phyloP scores from a whole-genome alignment of 2,329 filamentous ascomycete genomes.

The Pseudonectria buxi region DNA sequence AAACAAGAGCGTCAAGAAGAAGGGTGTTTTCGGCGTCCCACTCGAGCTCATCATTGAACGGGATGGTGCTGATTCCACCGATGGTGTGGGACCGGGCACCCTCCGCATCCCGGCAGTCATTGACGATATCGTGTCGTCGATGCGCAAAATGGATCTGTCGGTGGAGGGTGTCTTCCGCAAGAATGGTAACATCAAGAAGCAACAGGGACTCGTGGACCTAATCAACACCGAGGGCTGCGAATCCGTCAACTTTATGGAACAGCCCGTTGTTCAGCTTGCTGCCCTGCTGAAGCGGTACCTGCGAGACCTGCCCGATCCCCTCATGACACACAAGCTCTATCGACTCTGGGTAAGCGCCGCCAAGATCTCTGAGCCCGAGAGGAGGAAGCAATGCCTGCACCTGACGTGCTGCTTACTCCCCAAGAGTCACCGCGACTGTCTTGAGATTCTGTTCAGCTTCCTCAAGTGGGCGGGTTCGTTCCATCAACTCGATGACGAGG shows the following conservation, averaged over 20 bases:
- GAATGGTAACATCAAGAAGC: constrained; percentile 94
- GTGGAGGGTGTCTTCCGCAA: constrained; percentile 98
- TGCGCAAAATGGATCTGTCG: constrained; percentile 98
- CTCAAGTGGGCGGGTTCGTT: constrained; percentile 97
- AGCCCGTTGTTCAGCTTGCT: constrained; percentile 88
- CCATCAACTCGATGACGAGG: constrained; percentile 93
- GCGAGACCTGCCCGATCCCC: constrained; percentile 85
- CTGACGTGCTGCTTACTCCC: constrained; percentile 87
- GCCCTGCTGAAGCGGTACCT: constrained; percentile 93
- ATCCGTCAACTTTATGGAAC: constrained; percentile 75
- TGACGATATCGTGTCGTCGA: constrained; percentile 89
- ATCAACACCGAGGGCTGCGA: constrained; percentile 85
- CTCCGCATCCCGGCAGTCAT: constrained; percentile 87
- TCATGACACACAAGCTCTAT: constrained; percentile 93
- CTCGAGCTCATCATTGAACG: constrained; percentile 85
- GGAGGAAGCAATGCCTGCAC: constrained; percentile 78
- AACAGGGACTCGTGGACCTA: constrained; percentile 76
- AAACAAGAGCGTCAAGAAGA: constrained; percentile 74
- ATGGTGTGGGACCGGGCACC: constrained; percentile 87
- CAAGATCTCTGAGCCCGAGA: constrained; percentile 76
- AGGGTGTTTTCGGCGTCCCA: constrained; percentile 86
- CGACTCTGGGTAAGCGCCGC: constrained; percentile 83
- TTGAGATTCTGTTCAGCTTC: constrained; percentile 94
- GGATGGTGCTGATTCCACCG: constrained; percentile 94
- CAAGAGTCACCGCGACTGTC: constrained; percentile 84